Percentiles rank a stretch among this genome's conserved stretches.
phyloP scores from a whole-genome alignment of 192 early-diverging fungal genomes.

The Coemansia sp. region DNA sequence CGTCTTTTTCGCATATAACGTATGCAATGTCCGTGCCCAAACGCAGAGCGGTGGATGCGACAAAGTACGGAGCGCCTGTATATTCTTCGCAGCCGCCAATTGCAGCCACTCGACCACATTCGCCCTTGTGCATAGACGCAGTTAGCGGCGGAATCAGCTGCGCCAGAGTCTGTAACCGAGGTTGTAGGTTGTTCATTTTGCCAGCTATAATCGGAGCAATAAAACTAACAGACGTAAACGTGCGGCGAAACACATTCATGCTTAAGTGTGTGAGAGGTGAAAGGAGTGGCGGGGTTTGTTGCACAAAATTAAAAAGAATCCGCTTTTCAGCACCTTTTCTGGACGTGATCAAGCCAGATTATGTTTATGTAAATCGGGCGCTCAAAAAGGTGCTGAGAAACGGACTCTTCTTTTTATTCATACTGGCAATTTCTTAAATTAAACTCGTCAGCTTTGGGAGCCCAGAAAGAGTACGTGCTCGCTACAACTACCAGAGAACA shows the following conservation, averaged over 20 bases:
- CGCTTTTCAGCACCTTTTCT: no score
- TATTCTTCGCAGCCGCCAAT: constrained; percentile 58
- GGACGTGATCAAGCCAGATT: no score
- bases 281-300: no score
- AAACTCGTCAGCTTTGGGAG: background rate
- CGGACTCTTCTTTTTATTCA: background rate
- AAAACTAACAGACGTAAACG: constrained; percentile 42
- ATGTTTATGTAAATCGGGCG: no score
- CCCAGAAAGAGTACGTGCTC: no score
- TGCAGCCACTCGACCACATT: constrained; percentile 39
- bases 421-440: no score
- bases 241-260: constrained; percentile 24
- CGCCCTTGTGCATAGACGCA: constrained; percentile 43
- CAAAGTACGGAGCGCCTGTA: constrained; percentile 93
- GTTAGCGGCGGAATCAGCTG: constrained; percentile 47
- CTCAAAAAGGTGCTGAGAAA: no score
- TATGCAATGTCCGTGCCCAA: constrained; percentile 84
- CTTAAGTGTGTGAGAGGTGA: background rate
- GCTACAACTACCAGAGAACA: no score
- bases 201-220: constrained; percentile 41
- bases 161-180: constrained; percentile 42
- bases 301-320: no score
- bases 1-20: constrained; percentile 80
- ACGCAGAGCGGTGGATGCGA: constrained; percentile 18
- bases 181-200: constrained; percentile 45